Percentiles rank a stretch among this genome's conserved stretches.
These are phyloP conservation scores for Beta vulgaris DNA, from an alignment of 148 eudicot species.

Conservation along the genomic window DNA sequence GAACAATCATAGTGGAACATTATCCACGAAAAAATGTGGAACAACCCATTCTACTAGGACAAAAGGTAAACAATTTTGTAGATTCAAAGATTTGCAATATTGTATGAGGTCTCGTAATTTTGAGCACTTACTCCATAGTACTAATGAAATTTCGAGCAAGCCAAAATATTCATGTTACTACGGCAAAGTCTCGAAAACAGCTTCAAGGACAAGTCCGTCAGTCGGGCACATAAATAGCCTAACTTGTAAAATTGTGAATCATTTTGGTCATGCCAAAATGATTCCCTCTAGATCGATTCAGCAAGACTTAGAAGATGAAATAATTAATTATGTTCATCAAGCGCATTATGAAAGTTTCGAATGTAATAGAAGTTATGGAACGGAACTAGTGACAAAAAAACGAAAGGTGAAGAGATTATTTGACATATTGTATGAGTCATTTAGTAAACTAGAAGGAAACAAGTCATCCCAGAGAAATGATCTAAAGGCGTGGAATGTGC, in stretches of 20 bases:
- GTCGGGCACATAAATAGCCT: not conserved
- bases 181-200: not conserved
- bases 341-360: too few species aligned
- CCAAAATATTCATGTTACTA: too few species aligned
- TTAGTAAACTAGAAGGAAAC: not conserved
- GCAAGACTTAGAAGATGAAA: too few species aligned
- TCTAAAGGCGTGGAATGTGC: not conserved
- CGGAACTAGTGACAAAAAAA: not conserved
- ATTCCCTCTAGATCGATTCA: not conserved
- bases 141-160: too few species aligned
- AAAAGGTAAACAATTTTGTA: too few species aligned
- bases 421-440: too few species aligned
- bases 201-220: not conserved
- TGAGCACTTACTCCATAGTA: not conserved
- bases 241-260: not conserved
- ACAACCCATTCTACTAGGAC: too few species aligned
- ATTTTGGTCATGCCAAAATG: not conserved
- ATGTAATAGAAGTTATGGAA: too few species aligned
- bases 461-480: not conserved
- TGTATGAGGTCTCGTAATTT: not conserved
- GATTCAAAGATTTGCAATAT: too few species aligned
- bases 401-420: not conserved
- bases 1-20: too few species aligned
- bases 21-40: too few species aligned
- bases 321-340: too few species aligned